Base-by-base conservation (phyloP, 2,329 filamentous ascomycete species). In the Calonectria honghensis region DNA sequence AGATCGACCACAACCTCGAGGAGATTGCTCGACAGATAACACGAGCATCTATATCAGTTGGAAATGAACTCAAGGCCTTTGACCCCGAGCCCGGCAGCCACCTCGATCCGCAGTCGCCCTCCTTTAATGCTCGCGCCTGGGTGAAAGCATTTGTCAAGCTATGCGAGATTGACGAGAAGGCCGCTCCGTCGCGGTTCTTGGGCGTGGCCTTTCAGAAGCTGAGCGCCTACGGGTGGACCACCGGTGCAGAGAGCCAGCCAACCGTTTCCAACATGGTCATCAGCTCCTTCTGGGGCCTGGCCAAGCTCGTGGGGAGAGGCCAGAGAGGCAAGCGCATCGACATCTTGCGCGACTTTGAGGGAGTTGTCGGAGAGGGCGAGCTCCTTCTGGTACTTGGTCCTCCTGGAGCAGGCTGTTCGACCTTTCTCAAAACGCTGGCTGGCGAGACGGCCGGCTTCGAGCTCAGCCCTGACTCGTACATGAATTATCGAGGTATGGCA, bases 301-400 rank as follows among this genome's bases (percentile, higher is more conserved):
- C 61, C 3, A 14, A 24, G 31, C 18, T 65, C 4, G 7, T 50
- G 41, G 61, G 61, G 20, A 50, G 27, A 9, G 29, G 29, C 0
- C 61, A 50, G 18, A 32, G n/a, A 39, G 61, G 61, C 5, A 54
- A 59, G 2, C 74, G 79, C 5, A 80, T 80, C 29, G 77, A 80
- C 4, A 94, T 94, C 77, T 85, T 94, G 51, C 89, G 88, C 70
- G 86, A 90, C 76, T 91, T 93, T 67, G 91, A 94, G 76, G 93
- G 93, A 18, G 79, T 94, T 0, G 89, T 94, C 11, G 87, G 90
- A 77, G 89, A 89, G 57, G 93, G 93, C 37, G 93, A 94, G 86
- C 93, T 94, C 91, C 84, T 94, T 27, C 90, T 94, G 11, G 93
- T 94, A 2, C 87, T 94, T 18, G 93, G 93, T 1, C 92, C 92